Percentiles rank a stretch among this genome's conserved stretches.
phyloP scores from a whole-genome alignment of 352 stramenopile species.

The Stephanocyclus meneghinianus region DNA sequence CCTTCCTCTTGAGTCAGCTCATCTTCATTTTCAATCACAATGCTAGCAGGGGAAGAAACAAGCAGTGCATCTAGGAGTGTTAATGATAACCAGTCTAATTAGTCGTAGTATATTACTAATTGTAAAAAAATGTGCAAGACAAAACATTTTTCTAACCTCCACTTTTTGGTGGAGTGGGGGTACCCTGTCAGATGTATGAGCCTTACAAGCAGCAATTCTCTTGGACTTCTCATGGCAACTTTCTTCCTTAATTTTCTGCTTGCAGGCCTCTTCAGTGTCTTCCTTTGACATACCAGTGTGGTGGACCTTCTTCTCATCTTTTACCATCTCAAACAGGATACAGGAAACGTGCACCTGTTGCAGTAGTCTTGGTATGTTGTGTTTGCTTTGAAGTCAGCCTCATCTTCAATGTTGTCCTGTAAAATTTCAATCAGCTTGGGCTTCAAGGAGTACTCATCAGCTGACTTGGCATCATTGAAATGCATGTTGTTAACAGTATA shows the following conservation, averaged over 20 bases:
- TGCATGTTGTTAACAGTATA: neutral
- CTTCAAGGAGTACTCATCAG: neutral
- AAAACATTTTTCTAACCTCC: too few relatives aligned
- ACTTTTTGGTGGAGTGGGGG: too few relatives aligned
- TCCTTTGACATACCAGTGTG: neutral
- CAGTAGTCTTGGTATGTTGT: neutral
- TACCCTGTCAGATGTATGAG: too few relatives aligned
- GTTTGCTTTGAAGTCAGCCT: neutral
- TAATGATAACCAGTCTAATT: too few relatives aligned
- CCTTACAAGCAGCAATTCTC: neutral
- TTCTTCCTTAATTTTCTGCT: constrained; percentile 1
- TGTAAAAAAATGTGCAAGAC: too few relatives aligned
- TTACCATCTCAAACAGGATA: constrained; percentile 10
- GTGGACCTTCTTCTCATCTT: neutral
- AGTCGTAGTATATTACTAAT: too few relatives aligned
- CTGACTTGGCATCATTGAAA: constrained; percentile 10
- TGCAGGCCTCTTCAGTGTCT: neutral
- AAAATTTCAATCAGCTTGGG: neutral
- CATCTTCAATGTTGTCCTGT: neutral
- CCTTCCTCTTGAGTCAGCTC: neutral
- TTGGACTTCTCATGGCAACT: neutral
- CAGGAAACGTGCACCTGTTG: neutral
- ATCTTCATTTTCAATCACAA: too few relatives aligned
- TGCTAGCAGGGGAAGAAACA: too few relatives aligned
- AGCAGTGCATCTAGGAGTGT: too few relatives aligned